Conservation (phyloP, 495 filamentous ascomycete species). For the Penicillium pancosmium region DNA sequence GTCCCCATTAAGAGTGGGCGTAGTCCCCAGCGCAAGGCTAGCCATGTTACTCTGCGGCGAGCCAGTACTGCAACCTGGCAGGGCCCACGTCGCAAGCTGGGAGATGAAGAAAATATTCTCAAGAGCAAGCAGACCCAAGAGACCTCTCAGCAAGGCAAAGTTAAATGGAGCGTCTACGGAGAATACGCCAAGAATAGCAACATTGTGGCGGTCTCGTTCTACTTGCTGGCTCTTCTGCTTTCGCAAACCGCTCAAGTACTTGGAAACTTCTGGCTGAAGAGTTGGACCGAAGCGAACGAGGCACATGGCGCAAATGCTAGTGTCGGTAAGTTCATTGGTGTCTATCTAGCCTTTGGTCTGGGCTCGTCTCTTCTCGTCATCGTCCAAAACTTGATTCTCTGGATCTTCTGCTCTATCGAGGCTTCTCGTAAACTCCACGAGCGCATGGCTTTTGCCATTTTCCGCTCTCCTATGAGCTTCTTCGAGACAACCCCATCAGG, state of each 20-base stretch:
- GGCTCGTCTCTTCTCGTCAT: conserved; percentile 87
- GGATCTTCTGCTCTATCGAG: conserved; percentile 99
- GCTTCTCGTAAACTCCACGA: conserved; percentile 96
- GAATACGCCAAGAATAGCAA: conserved; percentile 97
- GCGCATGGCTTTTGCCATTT: conserved; percentile 96
- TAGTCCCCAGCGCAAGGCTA: conserved; percentile 58
- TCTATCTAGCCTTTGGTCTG: conserved; percentile 92
- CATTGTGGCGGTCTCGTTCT: conserved; percentile 77
- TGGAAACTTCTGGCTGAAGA: conserved; percentile 90
- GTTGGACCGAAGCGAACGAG: conserved; percentile 83
- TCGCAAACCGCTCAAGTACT: conserved; percentile 80
- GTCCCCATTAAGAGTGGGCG: conserved; percentile 66
- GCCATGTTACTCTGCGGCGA: conserved; percentile 77
- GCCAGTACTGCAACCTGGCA: conserved; percentile 91
- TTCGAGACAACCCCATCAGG: conserved; percentile 99
- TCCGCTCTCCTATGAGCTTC: conserved; percentile 97
- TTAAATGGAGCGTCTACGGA: conserved; percentile 88
- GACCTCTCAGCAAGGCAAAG: conserved; percentile 87
- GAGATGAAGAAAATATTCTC: conserved; percentile 76
- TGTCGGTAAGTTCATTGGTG: conserved; percentile 86
- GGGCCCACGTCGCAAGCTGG: conserved; percentile 77
- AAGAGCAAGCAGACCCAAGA: conserved; percentile 89
- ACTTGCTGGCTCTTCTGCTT: conserved; percentile 73
- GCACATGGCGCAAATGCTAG: conserved; percentile 66
- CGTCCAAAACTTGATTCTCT: conserved; percentile 90